Percentiles rank a stretch among this genome's conserved stretches.
These are phyloP conservation scores for Miscanthus lutarioriparius DNA, from an alignment of 176 grass and related monocot genomes.

Conservation along the genomic window DNA sequence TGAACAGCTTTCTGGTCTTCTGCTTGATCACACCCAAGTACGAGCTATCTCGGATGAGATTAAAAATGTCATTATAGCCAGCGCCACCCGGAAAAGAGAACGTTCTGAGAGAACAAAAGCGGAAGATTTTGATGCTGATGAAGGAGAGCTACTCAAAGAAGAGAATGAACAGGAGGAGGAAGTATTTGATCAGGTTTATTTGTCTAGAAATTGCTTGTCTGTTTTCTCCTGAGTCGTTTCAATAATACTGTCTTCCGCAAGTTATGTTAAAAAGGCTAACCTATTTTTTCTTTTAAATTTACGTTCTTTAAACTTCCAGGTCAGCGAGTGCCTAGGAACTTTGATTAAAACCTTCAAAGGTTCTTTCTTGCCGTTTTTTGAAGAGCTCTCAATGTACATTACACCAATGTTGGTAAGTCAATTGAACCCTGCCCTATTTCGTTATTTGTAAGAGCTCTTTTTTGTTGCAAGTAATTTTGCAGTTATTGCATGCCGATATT, in stretches of 20 bases:
- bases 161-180: conserved; percentile 99
- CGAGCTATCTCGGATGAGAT: conserved; percentile 86
- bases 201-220: not conserved
- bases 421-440: not conserved
- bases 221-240: not conserved
- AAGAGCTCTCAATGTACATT: conserved; percentile 91
- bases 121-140: conserved; percentile 98
- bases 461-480: not conserved
- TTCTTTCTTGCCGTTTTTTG: conserved; percentile 93
- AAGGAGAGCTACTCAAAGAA: conserved; percentile 95
- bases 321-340: conserved; percentile 93
- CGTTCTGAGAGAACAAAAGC: conserved; percentile 85
- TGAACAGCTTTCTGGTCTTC: conserved; percentile 70
- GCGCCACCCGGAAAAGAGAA: conserved; percentile 87
- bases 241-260: not conserved
- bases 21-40: conserved; percentile 93
- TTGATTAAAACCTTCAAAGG: conserved; percentile 97
- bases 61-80: conserved; percentile 98
- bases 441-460: not conserved
- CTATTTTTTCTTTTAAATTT: conserved; percentile 26
- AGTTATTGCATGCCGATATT: not conserved
- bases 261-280: not conserved
- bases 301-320: conserved; percentile 44
- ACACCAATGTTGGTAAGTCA: conserved; percentile 95
- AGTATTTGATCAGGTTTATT: conserved; percentile 91